A percentile compares a stretch with the other conserved stretches of the same genome.
These are phyloP conservation scores for Begonia loranthoides DNA, from an alignment of 306 rosid species.

Conservation along the genomic window DNA sequence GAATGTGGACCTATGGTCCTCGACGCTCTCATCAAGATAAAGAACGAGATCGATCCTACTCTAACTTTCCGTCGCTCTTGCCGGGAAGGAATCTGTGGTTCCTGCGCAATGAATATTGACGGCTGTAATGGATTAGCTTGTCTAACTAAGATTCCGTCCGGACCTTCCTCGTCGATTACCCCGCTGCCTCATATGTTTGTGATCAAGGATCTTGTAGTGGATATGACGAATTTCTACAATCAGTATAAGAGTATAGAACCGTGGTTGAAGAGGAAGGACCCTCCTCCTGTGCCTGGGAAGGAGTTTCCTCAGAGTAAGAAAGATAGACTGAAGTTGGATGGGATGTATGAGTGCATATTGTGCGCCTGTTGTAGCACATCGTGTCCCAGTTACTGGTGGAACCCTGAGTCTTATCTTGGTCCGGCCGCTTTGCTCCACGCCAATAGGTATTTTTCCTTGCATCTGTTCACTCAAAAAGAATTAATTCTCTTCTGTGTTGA, in stretches of 20 bases:
- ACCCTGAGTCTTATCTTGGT: constrained; percentile 88
- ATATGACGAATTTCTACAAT: constrained; percentile 87
- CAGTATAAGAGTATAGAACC: constrained; percentile 99
- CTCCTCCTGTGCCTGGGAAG: constrained; percentile 40
- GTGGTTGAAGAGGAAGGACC: constrained; percentile 89
- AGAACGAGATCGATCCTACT: constrained; percentile 74
- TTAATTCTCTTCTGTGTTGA: no score
- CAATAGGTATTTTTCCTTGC: constrained; percentile 40
- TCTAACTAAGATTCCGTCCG: constrained; percentile 55
- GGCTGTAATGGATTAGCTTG: constrained; percentile 95
- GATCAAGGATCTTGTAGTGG: constrained; percentile 85
- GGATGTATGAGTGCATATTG: constrained; percentile 95
- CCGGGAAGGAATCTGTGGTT: constrained; percentile 95
- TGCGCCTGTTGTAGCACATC: constrained; percentile 98
- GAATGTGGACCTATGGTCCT: constrained; percentile 99
- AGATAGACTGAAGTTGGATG: constrained; percentile 83
- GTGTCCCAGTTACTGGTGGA: constrained; percentile 99
- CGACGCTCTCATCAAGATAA: constrained; percentile 84
- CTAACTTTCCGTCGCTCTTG: constrained; percentile 87
- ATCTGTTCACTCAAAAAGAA: not conserved
- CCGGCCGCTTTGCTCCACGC: constrained; percentile 98
- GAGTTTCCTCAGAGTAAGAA: constrained; percentile 79
- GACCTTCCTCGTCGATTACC: constrained; percentile 30
- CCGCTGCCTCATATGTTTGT: constrained; percentile 95
- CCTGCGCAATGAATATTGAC: constrained; percentile 98